Conservation (phyloP, 2,329 filamentous ascomycete genomes). For the Cladosporium halotolerans region DNA sequence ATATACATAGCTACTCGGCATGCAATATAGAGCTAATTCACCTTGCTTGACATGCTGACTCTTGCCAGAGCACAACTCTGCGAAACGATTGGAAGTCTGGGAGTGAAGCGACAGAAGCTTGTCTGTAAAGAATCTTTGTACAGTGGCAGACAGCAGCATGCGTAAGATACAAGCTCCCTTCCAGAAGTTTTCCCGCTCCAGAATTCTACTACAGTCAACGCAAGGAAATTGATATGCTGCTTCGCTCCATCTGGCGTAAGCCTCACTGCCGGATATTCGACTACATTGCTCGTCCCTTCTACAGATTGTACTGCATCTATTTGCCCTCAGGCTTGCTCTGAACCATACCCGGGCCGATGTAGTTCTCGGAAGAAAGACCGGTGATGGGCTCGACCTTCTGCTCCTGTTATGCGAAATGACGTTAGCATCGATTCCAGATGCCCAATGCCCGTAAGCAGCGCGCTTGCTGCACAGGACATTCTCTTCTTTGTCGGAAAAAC, state of each 20-base stretch:
- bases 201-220: conserved; percentile 10
- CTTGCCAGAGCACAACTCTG: too few species aligned
- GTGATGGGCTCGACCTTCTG: conserved; percentile 84
- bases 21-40: neutral
- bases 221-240: conserved; percentile 5
- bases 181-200: neutral
- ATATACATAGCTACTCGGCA: neutral
- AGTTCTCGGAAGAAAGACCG: conserved; percentile 72
- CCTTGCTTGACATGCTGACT: too few species aligned
- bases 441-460: neutral
- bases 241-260: neutral
- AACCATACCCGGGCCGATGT: conserved; percentile 66
- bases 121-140: conserved; percentile 12
- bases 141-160: conserved; percentile 12
- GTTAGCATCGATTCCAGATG: conserved; percentile 8
- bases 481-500: conserved; percentile 27
- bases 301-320: conserved; percentile 6
- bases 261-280: conserved; percentile 8
- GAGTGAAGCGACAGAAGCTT: neutral
- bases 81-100: too few species aligned
- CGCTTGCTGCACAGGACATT: conserved; percentile 7
- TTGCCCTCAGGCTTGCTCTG: conserved; percentile 48
- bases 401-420: conserved; percentile 45
- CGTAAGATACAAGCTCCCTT: conserved; percentile 7
- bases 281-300: conserved; percentile 9